Evolutionary conservation across 148 eudicot genomes (phyloP).

Genomic region (Rhododendron ferrugineum): DNA sequence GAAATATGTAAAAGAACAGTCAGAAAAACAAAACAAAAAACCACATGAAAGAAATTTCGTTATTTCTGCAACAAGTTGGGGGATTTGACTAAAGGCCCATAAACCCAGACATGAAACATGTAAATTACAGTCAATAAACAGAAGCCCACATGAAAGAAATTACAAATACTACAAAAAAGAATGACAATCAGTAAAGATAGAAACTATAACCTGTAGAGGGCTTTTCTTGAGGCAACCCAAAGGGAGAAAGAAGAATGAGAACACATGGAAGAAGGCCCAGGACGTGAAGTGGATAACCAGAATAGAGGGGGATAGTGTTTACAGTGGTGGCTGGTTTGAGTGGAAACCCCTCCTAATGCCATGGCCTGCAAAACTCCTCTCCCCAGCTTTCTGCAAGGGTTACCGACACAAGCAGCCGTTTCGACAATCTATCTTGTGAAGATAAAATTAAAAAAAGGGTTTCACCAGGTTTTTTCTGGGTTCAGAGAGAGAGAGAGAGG

Average conservation of each 20-base stretch:
- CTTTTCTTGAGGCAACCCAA: constrained; percentile 16
- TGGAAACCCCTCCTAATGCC: constrained; percentile 45
- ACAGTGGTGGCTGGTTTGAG: constrained; percentile 32
- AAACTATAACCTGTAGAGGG: constrained; percentile 26
- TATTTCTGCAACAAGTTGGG: background rate
- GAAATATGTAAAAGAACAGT: background rate
- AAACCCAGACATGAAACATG: background rate
- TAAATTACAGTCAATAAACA: background rate
- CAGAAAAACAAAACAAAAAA: background rate
- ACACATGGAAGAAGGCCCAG: constrained; percentile 13
- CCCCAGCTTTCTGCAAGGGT: constrained; percentile 35
- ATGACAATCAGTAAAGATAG: background rate
- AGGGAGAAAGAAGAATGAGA: constrained; percentile 15
- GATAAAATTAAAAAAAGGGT: background rate
- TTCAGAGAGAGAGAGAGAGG: background rate
- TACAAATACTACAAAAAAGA: background rate
- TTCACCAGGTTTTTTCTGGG: constrained; percentile 4
- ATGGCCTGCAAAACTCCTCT: constrained; percentile 29
- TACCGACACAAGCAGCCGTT: constrained; percentile 44
- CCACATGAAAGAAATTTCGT: background rate
- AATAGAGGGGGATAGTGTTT: constrained; percentile 38
- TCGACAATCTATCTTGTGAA: constrained; percentile 18
- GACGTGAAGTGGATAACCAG: constrained; percentile 28
- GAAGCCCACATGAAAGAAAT: background rate
- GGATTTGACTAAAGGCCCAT: background rate